A percentile compares a stretch with the other conserved stretches of the same genome.
phyloP scores from a whole-genome alignment of 768 basidiomycete species.

The Xerocomus spinulosus region DNA sequence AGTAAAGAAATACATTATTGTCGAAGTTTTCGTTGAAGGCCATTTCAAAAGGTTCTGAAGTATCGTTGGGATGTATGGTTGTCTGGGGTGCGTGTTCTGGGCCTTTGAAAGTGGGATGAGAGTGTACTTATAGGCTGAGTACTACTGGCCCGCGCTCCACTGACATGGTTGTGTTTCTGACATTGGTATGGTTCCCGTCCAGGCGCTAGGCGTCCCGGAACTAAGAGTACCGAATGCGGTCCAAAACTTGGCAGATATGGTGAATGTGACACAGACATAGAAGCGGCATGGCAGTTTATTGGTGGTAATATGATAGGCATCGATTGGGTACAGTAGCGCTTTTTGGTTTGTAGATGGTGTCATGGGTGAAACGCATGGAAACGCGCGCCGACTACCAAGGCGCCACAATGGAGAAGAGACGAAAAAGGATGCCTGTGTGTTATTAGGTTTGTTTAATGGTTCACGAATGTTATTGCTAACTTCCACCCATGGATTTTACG shows the following conservation, averaged over 20 bases:
- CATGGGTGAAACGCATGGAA: background rate
- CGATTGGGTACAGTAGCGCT: background rate
- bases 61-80: too few relatives aligned
- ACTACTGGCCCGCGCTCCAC: constrained; percentile 4
- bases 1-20: constrained; percentile 10
- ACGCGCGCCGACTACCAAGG: background rate
- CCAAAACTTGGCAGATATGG: background rate
- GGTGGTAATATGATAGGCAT: background rate
- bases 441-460: background rate
- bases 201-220: constrained; percentile 12
- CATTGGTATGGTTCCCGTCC: constrained; percentile 16
- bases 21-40: constrained; percentile 6
- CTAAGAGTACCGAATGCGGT: background rate
- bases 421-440: background rate
- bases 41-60: too few relatives aligned
- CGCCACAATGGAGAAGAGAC: constrained; percentile 2
- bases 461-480: background rate
- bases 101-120: background rate
- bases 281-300: background rate
- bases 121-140: constrained; percentile 14
- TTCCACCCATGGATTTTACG: background rate
- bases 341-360: background rate
- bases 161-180: background rate
- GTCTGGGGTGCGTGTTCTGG: too few relatives aligned
- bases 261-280: background rate